Evolutionary conservation across 352 stramenopile species (phyloP), one percentile per base, ranked within the genome.

Genomic region (Thraustochytrium striatum): DNA sequence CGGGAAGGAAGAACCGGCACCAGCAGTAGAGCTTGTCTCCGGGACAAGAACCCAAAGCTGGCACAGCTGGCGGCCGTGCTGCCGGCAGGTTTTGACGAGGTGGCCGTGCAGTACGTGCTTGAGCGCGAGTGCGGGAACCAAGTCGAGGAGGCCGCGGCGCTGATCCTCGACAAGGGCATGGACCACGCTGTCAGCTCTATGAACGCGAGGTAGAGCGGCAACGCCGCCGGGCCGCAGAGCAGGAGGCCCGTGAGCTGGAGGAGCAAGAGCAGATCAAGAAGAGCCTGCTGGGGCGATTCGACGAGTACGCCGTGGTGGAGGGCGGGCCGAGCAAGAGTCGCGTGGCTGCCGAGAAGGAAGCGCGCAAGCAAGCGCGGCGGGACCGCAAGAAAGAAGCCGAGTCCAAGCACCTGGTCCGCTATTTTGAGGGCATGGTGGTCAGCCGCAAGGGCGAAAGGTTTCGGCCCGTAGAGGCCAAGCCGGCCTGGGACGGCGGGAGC

Each of bases 401-500:
- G 9, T 38, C 65, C 9, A 25, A 9, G 11, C 39, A 25, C 5
- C 19, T 69, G n/a, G 35, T 81, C 16, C 72, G 72, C 1, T 81
- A 79, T 61, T 33, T 72, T 16, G 72, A 81, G 16, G 72, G 72
- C 5, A 33, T 68, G 52, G 59, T 81, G 13, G 72, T 81, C 13
- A 73, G 58, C 30, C 50, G 57, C 43, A 81, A 81, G 38, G 72
- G 72, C n/a, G 72, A 68, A 11, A 68, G 39, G 16, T 81, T 69
- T 25, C 33, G 68, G 59, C 59, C 68, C 25, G 58, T 79, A 13
- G 68, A 81, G 21, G 36, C 50, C 35, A 81, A 36, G 1, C 41
- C 59, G 36, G 72, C 81, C 21, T 81, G 72, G 72, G 62, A 81
- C 38, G 72, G 72, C 32, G 72, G 72, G n/a, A 81, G 61, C 19